Evolutionary conservation across 352 stramenopile genomes (phyloP).

Genomic region (Phytopythium sindhum): DNA sequence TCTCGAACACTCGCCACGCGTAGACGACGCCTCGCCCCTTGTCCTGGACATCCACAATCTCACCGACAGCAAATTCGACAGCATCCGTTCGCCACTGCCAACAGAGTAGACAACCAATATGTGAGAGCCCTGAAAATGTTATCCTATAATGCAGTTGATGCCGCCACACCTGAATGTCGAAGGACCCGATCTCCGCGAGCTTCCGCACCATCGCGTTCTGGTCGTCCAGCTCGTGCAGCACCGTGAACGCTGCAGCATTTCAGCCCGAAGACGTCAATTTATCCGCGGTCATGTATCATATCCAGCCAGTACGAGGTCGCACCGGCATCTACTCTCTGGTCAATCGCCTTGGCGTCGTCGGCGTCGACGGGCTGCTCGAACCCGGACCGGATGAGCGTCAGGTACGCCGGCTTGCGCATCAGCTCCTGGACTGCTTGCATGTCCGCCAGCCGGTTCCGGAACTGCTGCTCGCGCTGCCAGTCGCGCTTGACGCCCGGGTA

Average conservation of each 20-base stretch:
- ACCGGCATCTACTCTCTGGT: constrained; percentile 57
- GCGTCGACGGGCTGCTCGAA: constrained; percentile 41
- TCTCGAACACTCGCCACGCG: constrained; percentile 39
- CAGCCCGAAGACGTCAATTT: neutral
- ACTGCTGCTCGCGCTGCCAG: constrained; percentile 71
- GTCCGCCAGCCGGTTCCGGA: constrained; percentile 49
- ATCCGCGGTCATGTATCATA: neutral
- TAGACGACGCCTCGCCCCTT: constrained; percentile 59
- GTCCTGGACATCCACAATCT: constrained; percentile 61
- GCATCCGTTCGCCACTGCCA: constrained; percentile 41
- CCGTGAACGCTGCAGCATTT: constrained; percentile 36
- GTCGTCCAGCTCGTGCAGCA: constrained; percentile 55
- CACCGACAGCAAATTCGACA: constrained; percentile 60
- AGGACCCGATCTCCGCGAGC: constrained; percentile 40
- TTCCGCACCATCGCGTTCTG: constrained; percentile 64
- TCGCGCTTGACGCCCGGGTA: constrained; percentile 65
- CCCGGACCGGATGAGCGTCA: constrained; percentile 45
- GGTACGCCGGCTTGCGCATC: constrained; percentile 22
- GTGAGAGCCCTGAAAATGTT: neutral
- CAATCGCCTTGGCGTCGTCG: constrained; percentile 17
- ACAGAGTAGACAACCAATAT: neutral
- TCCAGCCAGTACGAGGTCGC: neutral
- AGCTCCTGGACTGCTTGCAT: constrained; percentile 34
- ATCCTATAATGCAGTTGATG: neutral
- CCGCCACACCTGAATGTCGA: constrained; percentile 41